Evolutionary conservation across 2,329 filamentous ascomycete genomes (phyloP).

Genomic region (Coleophoma cylindrospora): DNA sequence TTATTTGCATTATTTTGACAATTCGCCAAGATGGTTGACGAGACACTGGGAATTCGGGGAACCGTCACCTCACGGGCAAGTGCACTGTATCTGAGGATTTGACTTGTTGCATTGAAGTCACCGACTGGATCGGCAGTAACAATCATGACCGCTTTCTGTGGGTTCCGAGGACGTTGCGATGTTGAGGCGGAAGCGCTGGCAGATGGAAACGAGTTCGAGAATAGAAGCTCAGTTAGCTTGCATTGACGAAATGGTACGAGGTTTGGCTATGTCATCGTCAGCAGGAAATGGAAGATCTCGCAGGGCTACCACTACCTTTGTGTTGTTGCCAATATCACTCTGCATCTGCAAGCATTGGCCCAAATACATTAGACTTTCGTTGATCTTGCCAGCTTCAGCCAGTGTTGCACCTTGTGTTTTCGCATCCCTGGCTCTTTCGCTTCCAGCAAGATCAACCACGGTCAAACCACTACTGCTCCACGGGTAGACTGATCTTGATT

Average conservation of each 20-base stretch:
- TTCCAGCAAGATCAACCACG: constrained; percentile 88
- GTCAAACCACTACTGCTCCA: constrained; percentile 80
- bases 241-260: constrained; percentile 78
- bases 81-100: constrained; percentile 91
- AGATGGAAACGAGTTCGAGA: constrained; percentile 75
- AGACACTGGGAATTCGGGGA: constrained; percentile 79
- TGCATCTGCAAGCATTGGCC: constrained; percentile 97
- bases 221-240: constrained; percentile 79
- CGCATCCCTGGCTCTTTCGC: constrained; percentile 85
- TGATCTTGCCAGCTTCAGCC: constrained; percentile 96
- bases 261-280: constrained; percentile 46
- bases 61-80: constrained; percentile 90
- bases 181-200: constrained; percentile 8
- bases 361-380: constrained; percentile 96
- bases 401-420: constrained; percentile 92
- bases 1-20: constrained; percentile 1
- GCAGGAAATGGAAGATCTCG: no score
- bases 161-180: constrained; percentile 46
- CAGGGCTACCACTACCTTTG: constrained; percentile 50
- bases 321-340: constrained; percentile 68
- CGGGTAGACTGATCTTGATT: constrained; percentile 42
- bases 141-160: constrained; percentile 91
- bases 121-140: constrained; percentile 90
- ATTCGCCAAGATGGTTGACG: constrained; percentile 54
- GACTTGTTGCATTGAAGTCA: constrained; percentile 94